Percentiles rank a stretch among this genome's conserved stretches.
These are phyloP conservation scores for Dalbergia oliveri DNA, from an alignment of 306 rosid genomes.

Conservation along the genomic window DNA sequence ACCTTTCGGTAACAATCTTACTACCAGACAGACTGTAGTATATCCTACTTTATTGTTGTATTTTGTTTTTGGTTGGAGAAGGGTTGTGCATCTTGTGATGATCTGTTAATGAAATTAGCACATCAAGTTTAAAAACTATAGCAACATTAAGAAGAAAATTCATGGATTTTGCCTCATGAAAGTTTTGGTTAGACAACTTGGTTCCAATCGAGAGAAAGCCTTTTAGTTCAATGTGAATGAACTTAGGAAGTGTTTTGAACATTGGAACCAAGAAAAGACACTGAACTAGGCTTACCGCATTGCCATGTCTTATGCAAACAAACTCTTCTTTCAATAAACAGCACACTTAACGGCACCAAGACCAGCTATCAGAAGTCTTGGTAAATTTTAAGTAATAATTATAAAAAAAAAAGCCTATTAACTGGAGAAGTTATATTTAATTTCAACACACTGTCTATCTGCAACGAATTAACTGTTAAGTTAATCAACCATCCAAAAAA, in stretches of 20 bases:
- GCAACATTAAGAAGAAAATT: constrained; percentile 17
- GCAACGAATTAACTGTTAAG: neutral
- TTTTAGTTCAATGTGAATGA: neutral
- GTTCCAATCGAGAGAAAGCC: neutral
- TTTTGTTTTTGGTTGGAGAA: neutral
- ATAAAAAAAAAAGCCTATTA: neutral
- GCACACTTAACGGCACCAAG: constrained; percentile 25
- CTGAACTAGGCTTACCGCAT: constrained; percentile 17
- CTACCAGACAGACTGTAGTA: neutral
- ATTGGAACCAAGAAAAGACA: constrained; percentile 13
- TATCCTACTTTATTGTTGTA: constrained; percentile 7
- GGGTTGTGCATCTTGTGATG: neutral
- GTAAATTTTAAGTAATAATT: neutral
- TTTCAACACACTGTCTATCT: constrained; percentile 5
- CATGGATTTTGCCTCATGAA: constrained; percentile 13
- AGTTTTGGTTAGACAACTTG: neutral
- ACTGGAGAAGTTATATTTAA: constrained; percentile 4
- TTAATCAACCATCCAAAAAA: constrained; percentile 3
- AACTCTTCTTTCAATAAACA: constrained; percentile 24
- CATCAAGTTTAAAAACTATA: neutral
- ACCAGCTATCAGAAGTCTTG: neutral
- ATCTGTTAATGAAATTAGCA: neutral
- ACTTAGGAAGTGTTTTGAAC: neutral
- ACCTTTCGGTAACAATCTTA: neutral
- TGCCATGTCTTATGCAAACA: neutral